phyloP scores from a whole-genome alignment of 2,329 filamentous ascomycete genomes.

The Aspergillus puulaauensis region DNA sequence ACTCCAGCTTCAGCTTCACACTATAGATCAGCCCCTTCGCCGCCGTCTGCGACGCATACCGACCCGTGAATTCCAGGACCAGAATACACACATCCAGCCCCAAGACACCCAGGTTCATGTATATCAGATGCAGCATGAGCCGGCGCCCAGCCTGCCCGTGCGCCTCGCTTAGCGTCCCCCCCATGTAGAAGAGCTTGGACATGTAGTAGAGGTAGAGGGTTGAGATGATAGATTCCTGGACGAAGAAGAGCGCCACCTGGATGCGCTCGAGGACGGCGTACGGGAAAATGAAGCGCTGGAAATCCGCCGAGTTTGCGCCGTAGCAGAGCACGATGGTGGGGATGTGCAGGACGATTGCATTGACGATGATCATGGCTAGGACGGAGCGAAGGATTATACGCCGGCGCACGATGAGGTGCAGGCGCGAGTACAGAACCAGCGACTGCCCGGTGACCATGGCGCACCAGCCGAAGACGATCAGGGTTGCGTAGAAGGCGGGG shows the following conservation, averaged over 20 bases:
- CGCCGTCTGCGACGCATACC: constrained; percentile 14
- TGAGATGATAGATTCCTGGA: neutral
- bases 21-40: constrained; percentile 48
- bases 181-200: neutral
- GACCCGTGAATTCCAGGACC: neutral
- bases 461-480: constrained; percentile 54
- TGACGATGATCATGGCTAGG: constrained; percentile 57
- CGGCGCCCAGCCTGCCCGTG: neutral
- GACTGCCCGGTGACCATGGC: constrained; percentile 61
- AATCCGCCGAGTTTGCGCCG: constrained; percentile 24
- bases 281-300: constrained; percentile 19
- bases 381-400: constrained; percentile 47
- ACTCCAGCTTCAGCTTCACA: constrained; percentile 50
- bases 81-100: neutral
- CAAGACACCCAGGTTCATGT: neutral
- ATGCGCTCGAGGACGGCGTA: constrained; percentile 42
- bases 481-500: constrained; percentile 25
- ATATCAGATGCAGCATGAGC: neutral
- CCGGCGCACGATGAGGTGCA: constrained; percentile 57
- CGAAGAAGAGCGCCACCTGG: neutral
- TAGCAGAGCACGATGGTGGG: constrained; percentile 56
- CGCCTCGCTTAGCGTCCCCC: neutral
- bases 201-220: neutral
- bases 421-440: constrained; percentile 60
- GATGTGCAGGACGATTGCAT: constrained; percentile 53